These are phyloP conservation scores for Datisca glomerata DNA, from an alignment of 306 rosid genomes.

Conservation along the genomic window DNA sequence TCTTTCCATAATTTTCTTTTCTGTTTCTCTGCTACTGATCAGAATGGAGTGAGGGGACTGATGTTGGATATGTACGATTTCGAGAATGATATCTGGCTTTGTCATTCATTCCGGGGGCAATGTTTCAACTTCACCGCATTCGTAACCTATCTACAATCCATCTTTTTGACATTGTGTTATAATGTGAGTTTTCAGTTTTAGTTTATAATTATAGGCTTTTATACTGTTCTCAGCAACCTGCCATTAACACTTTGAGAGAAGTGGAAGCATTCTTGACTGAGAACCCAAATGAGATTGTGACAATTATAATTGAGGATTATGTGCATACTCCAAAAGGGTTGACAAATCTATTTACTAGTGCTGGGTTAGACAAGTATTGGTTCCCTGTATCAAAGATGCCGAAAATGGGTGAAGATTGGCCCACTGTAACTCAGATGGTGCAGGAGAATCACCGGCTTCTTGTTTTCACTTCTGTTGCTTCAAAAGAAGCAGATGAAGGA, in stretches of 20 bases:
- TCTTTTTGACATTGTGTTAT: no score
- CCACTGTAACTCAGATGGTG: slow-evolving; percentile 72
- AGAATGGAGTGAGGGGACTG: slow-evolving; percentile 96
- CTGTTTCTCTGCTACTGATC: slow-evolving; percentile 17
- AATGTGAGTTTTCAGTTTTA: slow-evolving; percentile 6
- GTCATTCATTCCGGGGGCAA: slow-evolving; percentile 87
- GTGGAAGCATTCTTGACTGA: slow-evolving; percentile 68
- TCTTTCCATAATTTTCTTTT: slow-evolving; percentile 17
- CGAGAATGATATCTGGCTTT: slow-evolving; percentile 84
- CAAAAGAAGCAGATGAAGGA: slow-evolving; percentile 91
- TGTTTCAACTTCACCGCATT: slow-evolving; percentile 96
- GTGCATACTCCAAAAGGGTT: slow-evolving; percentile 79
- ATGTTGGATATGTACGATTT: slow-evolving; percentile 98
- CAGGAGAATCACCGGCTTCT: slow-evolving; percentile 72
- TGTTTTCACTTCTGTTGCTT: slow-evolving; percentile 76
- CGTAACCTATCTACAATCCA: slow-evolving; percentile 35
- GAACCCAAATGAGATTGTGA: slow-evolving; percentile 77
- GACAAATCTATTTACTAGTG: slow-evolving; percentile 47
- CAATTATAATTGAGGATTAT: slow-evolving; percentile 81
- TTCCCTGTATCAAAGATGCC: slow-evolving; percentile 87
- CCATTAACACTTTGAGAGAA: slow-evolving; percentile 74
- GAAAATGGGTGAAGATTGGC: slow-evolving; percentile 76
- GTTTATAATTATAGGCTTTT: slow-evolving; percentile 15
- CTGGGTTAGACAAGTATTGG: slow-evolving; percentile 79
- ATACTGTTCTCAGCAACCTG: slow-evolving; percentile 77